Base-by-base conservation (phyloP, 768 basidiomycete genomes). In the Dendrothele bispora region DNA sequence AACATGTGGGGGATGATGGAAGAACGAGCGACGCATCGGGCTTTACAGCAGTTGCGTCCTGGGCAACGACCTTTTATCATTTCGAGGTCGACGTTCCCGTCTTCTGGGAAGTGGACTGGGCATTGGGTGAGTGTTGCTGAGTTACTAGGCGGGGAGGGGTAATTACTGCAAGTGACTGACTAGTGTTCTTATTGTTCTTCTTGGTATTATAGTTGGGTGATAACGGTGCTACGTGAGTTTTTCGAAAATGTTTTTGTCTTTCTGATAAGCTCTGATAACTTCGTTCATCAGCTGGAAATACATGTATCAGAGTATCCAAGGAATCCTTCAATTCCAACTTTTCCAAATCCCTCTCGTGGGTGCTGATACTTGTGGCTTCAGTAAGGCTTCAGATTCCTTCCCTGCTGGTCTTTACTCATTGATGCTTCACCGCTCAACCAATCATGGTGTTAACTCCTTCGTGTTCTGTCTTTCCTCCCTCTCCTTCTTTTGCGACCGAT, bases 271-370 rank as follows among this genome's bases (percentile, higher is more conserved):
- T 15, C n/a, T 2, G 8, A 11, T 18, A 39, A 8, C 14, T 15
- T 7, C 32, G 59, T 82, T 72, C 61, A n/a, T n/a, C 59, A 76
- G 78, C 49, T 91, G 89, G 87, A 64, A 78, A 41, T 88, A 85
- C 64, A 75, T 91, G 73, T 71, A 77, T 51, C 70, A 78, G 58
- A 85, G 74, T 52, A 84, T 91, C 43, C 80, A 89, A 68, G 88
- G 87, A 15, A 69, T 88, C 17, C 73, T 91, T 17, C 88, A 91
- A 62, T 91, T 91, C 77, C 86, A 90, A 63, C 66, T 91, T 14
- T 91, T 85, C 76, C 84, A 86, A 55, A 84, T 89, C 50, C 89
- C 89, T 0, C 85, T 91, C 69, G 88, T 91, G 15, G 90, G 89
- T 17, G 85, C 88, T 3, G 89, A 92, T 57, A 82, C 84, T 6